These are phyloP conservation scores for Xeromyces bisporus DNA, from an alignment of 495 filamentous ascomycete species.

Conservation along the genomic window DNA sequence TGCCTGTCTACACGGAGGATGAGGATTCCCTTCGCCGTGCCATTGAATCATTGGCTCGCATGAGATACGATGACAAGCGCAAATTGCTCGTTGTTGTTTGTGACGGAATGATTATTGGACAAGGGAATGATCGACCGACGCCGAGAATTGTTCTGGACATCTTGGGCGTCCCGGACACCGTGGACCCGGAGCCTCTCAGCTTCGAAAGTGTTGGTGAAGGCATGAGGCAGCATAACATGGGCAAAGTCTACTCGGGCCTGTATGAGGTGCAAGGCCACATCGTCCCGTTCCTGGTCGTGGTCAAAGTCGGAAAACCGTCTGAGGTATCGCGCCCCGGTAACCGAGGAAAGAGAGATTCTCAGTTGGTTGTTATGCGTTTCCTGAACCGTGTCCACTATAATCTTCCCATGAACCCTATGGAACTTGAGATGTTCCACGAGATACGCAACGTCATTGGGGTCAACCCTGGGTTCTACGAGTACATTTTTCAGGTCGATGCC, in stretches of 20 bases:
- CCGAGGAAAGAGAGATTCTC: constrained; percentile 96
- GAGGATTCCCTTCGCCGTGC: constrained; percentile 93
- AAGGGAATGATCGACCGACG: constrained; percentile 92
- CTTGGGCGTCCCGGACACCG: constrained; percentile 77
- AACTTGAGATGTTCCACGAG: constrained; percentile 97
- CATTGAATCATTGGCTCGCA: constrained; percentile 88
- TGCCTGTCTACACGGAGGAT: constrained; percentile 95
- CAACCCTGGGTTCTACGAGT: constrained; percentile 97
- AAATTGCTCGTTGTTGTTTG: constrained; percentile 90
- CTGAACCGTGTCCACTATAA: constrained; percentile 97
- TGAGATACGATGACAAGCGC: constrained; percentile 96
- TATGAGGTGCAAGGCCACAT: constrained; percentile 98
- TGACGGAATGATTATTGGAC: constrained; percentile 98
- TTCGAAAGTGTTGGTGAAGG: constrained; percentile 95
- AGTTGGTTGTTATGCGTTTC: constrained; percentile 97
- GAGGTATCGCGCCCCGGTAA: constrained; percentile 95
- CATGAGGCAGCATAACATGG: constrained; percentile 97
- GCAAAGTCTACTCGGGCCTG: constrained; percentile 91
- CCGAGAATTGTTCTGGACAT: constrained; percentile 95
- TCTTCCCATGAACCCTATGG: constrained; percentile 83
- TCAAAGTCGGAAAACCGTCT: constrained; percentile 94
- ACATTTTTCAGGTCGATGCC: constrained; percentile 90
- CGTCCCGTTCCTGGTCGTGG: constrained; percentile 90
- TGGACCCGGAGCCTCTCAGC: constrained; percentile 93
- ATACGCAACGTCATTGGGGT: constrained; percentile 98